Evolutionary conservation across 495 filamentous ascomycete genomes (phyloP), one percentile per base, ranked within the genome.

Genomic region (Xanthoparmelia taractica): DNA sequence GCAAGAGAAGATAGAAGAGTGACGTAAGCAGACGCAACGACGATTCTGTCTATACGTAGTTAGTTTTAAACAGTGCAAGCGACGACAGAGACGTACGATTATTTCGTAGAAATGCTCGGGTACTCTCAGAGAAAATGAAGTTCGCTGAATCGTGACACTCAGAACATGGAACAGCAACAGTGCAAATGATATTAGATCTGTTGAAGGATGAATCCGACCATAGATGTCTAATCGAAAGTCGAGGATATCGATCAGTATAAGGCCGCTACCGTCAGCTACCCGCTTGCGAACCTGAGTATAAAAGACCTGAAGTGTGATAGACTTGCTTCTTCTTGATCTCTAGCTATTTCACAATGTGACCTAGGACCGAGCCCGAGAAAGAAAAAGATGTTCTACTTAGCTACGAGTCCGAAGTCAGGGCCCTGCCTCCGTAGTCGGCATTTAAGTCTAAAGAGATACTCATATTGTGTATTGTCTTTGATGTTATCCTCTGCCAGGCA

Each of bases 231-330:
- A 70, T 11, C 54, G 59, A 40, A 73, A 65, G 15, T 68, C 69
- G 25, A 73, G 58, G 27, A 73, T 52, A 34, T 70, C 67, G 48
- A 71, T 67, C 11, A 72, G n/a, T n/a, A n/a, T n/a, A n/a, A n/a
- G n/a, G n/a, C n/a, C n/a, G n/a, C n/a, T n/a, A n/a, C n/a, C n/a
- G n/a, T n/a, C n/a, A n/a, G n/a, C n/a, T n/a, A n/a, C n/a, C n/a
- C n/a, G n/a, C n/a, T n/a, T n/a, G n/a, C n/a, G n/a, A n/a, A n/a
- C n/a, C n/a, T n/a, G n/a, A n/a, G n/a, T n/a, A n/a, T n/a, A n/a
- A n/a, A n/a, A n/a, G n/a, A n/a, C n/a, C n/a, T n/a, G n/a, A n/a
- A n/a, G n/a, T n/a, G n/a, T n/a, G n/a, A n/a, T n/a, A n/a, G n/a
- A n/a, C n/a, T n/a, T n/a, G n/a, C n/a, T n/a, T n/a, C n/a, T n/a